Conservation (phyloP, 345 rosid genomes). For the Isatis tinctoria region DNA sequence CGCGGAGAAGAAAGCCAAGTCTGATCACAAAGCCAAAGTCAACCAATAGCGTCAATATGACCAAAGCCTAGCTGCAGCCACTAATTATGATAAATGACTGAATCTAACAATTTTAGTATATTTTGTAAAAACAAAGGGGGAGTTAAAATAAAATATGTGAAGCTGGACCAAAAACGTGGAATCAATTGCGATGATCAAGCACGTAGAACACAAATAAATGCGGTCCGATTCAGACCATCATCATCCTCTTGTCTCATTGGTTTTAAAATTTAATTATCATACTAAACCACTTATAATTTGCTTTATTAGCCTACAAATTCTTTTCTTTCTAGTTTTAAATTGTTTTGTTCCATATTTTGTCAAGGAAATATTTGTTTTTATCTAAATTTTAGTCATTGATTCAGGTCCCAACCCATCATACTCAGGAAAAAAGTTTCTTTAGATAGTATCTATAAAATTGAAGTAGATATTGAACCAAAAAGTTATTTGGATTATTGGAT, state of each 20-base stretch:
- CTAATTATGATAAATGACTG: too few species aligned
- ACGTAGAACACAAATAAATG: constrained; percentile 41
- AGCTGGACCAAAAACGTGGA: background rate
- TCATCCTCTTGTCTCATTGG: constrained; percentile 28
- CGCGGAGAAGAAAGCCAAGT: too few species aligned
- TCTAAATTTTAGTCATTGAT: background rate
- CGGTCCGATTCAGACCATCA: constrained; percentile 59
- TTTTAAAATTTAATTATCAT: background rate
- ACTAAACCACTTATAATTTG: constrained; percentile 20
- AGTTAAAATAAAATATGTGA: background rate
- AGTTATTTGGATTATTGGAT: background rate
- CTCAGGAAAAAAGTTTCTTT: background rate
- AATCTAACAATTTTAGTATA: background rate
- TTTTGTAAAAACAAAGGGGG: background rate
- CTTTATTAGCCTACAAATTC: background rate
- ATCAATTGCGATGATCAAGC: constrained; percentile 28
- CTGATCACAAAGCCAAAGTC: too few species aligned
- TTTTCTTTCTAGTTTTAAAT: background rate
- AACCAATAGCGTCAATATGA: too few species aligned
- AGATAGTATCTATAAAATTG: background rate
- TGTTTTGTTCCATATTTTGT: background rate
- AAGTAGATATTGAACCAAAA: background rate
- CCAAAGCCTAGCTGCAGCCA: too few species aligned
- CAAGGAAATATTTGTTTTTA: background rate
- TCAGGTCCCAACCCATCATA: background rate